A percentile compares a stretch with the other conserved stretches of the same genome.
These are phyloP conservation scores for Oxyria digyna DNA, from an alignment of 148 eudicot species.

Conservation along the genomic window DNA sequence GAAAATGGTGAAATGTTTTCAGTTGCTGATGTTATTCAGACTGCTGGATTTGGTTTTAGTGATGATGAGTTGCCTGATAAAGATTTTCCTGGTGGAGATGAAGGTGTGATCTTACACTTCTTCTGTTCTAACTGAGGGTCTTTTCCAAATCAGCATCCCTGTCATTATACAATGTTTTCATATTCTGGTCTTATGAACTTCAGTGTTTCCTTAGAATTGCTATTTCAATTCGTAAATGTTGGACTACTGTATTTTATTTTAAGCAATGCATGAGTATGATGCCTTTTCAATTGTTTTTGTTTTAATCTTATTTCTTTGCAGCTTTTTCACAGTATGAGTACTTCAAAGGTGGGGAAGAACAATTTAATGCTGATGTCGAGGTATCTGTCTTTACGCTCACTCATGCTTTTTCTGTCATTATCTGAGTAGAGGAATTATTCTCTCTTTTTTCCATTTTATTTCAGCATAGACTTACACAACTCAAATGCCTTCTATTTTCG, in stretches of 20 bases:
- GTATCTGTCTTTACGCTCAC: background rate
- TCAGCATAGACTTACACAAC: background rate
- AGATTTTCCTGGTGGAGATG: constrained; percentile 12
- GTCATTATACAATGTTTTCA: constrained; percentile 1
- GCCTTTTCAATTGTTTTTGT: background rate
- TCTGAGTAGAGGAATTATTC: background rate
- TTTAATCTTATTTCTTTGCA: background rate
- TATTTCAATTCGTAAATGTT: background rate
- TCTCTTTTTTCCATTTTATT: background rate
- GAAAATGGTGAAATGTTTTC: constrained; percentile 30
- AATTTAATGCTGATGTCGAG: background rate
- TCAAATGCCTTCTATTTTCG: background rate
- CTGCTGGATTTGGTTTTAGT: constrained; percentile 19
- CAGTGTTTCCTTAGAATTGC: background rate
- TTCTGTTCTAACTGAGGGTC: background rate
- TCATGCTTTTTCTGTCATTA: background rate
- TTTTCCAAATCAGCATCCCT: background rate
- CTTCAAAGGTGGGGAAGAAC: background rate
- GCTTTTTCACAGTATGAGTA: background rate
- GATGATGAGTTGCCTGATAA: constrained; percentile 19
- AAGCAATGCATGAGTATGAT: background rate
- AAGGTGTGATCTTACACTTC: constrained; percentile 16
- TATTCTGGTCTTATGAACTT: background rate
- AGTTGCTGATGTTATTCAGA: constrained; percentile 22
- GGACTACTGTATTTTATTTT: background rate